phyloP scores from a whole-genome alignment of 2,329 filamentous ascomycete species.

The Fusarium austroafricanum region DNA sequence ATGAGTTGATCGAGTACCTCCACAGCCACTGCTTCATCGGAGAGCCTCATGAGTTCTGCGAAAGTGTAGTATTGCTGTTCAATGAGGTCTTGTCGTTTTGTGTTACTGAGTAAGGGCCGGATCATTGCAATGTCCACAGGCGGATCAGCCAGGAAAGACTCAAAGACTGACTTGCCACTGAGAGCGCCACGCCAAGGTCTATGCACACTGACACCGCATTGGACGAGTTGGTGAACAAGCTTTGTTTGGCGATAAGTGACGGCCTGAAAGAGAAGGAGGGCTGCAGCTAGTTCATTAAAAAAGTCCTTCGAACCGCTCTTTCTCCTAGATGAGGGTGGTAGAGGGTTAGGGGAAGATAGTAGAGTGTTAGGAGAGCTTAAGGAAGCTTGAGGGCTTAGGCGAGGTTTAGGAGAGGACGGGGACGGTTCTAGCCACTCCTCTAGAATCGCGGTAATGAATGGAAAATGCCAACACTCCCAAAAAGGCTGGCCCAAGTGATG shows the following conservation, averaged over 20 bases:
- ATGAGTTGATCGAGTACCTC: slow-evolving; percentile 22
- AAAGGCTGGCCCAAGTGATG: not conserved
- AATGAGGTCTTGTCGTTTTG: slow-evolving; percentile 16
- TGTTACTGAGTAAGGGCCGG: slow-evolving; percentile 17
- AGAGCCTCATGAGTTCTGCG: slow-evolving; percentile 3
- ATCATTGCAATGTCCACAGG: slow-evolving; percentile 17
- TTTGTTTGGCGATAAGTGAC: slow-evolving; percentile 9
- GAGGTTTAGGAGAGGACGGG: too few species aligned
- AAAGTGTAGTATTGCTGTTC: slow-evolving; percentile 31
- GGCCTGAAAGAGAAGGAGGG: slow-evolving; percentile 19
- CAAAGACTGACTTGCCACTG: slow-evolving; percentile 19
- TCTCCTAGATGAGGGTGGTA: not conserved
- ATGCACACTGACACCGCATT: slow-evolving; percentile 25
- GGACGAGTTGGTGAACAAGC: slow-evolving; percentile 23
- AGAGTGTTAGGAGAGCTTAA: too few species aligned
- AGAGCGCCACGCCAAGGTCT: slow-evolving; percentile 5
- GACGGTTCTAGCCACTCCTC: not conserved
- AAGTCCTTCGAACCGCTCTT: not conserved
- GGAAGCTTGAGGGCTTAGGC: too few species aligned
- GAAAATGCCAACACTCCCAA: slow-evolving; percentile 33
- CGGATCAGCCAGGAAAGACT: slow-evolving; percentile 18
- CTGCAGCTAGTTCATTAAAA: slow-evolving; percentile 18
- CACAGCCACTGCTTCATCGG: slow-evolving; percentile 1
- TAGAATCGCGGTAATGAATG: slow-evolving; percentile 22
- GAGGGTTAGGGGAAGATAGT: too few species aligned